A percentile compares a stretch with the other conserved stretches of the same genome.
Evolutionary conservation across 1,284 basidiomycete species (phyloP).

Genomic region (Neotropicomus parvogracilis): DNA sequence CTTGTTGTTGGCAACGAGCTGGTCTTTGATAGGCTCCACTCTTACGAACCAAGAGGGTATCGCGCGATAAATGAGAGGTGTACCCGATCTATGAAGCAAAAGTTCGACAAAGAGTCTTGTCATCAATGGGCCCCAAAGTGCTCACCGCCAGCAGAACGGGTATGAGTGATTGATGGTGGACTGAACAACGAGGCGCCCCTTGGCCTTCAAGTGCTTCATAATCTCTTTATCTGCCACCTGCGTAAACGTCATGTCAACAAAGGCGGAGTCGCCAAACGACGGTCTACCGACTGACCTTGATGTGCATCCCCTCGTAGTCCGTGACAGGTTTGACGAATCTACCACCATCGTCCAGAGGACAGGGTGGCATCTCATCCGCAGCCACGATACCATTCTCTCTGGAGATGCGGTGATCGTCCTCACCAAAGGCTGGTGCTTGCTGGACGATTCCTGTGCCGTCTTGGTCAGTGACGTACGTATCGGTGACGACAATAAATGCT

Average conservation of each 20-base stretch:
- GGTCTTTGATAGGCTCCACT: slow-evolving; percentile 80
- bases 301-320: slow-evolving; percentile 87
- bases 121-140: neutral
- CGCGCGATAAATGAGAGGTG: slow-evolving; percentile 94
- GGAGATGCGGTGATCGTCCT: slow-evolving; percentile 96
- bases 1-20: slow-evolving; percentile 89
- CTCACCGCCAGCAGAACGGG: slow-evolving; percentile 95
- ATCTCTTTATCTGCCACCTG: slow-evolving; percentile 93
- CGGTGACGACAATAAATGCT: slow-evolving; percentile 87
- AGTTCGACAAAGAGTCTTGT: neutral
- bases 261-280: neutral
- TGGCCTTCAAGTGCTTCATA: slow-evolving; percentile 87
- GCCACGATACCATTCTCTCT: slow-evolving; percentile 80
- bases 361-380: slow-evolving; percentile 91
- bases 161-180: slow-evolving; percentile 88
- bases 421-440: slow-evolving; percentile 98
- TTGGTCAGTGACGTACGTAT: slow-evolving; percentile 90
- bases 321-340: slow-evolving; percentile 86
- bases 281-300: slow-evolving; percentile 65
- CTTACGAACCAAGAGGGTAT: slow-evolving; percentile 96
- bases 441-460: slow-evolving; percentile 99
- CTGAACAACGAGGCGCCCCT: slow-evolving; percentile 87
- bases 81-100: slow-evolving; percentile 66
- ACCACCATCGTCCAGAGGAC: slow-evolving; percentile 90
- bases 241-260: neutral